Evolutionary conservation across 345 rosid genomes (phyloP).

Genomic region (Erucastrum elatum): DNA sequence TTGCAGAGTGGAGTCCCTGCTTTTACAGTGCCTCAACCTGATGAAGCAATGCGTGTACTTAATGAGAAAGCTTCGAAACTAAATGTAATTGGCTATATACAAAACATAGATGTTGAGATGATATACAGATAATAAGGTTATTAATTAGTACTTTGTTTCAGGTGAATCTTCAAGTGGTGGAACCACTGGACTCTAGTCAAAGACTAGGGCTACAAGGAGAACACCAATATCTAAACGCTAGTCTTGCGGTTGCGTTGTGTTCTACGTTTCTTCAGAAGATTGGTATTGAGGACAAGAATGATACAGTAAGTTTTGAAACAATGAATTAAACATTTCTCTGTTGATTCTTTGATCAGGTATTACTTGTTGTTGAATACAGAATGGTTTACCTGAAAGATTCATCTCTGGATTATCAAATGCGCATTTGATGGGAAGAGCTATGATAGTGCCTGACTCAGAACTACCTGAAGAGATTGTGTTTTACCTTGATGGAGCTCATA

Average conservation of each 20-base stretch:
- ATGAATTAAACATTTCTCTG: neutral
- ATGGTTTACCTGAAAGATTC: constrained; percentile 67
- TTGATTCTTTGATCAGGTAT: too few species aligned
- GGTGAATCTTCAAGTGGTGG: constrained; percentile 71
- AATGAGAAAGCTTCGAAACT: constrained; percentile 62
- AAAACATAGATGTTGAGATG: neutral
- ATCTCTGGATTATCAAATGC: constrained; percentile 76
- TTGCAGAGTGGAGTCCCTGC: constrained; percentile 77
- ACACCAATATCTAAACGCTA: constrained; percentile 89
- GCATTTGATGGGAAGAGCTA: constrained; percentile 85
- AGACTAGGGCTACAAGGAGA: constrained; percentile 88
- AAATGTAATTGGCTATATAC: constrained; percentile 45
- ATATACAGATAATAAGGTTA: neutral
- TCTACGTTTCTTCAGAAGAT: constrained; percentile 73
- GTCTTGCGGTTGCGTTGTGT: constrained; percentile 76
- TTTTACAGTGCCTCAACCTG: constrained; percentile 85
- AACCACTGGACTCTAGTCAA: constrained; percentile 60
- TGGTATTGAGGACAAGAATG: constrained; percentile 52
- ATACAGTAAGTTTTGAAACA: constrained; percentile 46
- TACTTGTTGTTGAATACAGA: constrained; percentile 46
- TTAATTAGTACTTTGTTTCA: constrained; percentile 35
- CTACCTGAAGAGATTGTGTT: constrained; percentile 62
- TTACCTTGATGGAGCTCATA: constrained; percentile 96
- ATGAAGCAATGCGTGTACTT: constrained; percentile 89
- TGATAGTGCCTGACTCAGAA: constrained; percentile 66